Conservation (phyloP, 208 protist species). For the Herpetomonas samuelpessoai region DNA sequence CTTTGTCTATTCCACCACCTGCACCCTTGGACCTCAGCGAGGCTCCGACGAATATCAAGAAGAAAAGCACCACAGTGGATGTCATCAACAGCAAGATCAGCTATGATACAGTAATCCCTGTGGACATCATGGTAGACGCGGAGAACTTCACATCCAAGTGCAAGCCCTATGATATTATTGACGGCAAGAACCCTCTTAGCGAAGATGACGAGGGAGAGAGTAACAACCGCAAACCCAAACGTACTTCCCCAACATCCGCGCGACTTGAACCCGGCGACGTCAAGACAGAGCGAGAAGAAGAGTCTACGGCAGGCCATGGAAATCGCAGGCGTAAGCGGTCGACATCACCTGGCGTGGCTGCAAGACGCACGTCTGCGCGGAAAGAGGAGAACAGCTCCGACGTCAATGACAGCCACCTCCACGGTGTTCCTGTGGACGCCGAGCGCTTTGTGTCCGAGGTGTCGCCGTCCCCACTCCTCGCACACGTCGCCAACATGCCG, state of each 20-base stretch:
- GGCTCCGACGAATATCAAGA: too few species aligned
- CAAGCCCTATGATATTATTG: slow-evolving; percentile 71
- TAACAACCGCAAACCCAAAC: not conserved
- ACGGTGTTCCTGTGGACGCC: not conserved
- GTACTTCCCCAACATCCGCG: not conserved
- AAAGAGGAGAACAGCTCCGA: slow-evolving; percentile 1
- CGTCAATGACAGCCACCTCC: not conserved
- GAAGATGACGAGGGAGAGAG: slow-evolving; percentile 17
- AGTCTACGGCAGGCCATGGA: not conserved
- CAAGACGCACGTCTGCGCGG: not conserved
- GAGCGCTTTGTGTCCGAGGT: slow-evolving; percentile 3
- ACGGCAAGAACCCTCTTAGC: slow-evolving; percentile 42
- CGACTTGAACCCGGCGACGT: not conserved
- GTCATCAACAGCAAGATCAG: slow-evolving; percentile 49
- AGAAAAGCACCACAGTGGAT: slow-evolving; percentile 42
- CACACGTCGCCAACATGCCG: not conserved
- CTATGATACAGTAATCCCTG: slow-evolving; percentile 56
- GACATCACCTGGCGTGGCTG: not conserved
- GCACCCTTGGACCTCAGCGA: too few species aligned
- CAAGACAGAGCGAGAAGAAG: not conserved
- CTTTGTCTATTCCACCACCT: too few species aligned
- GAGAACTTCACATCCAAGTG: slow-evolving; percentile 33
- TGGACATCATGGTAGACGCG: slow-evolving; percentile 34
- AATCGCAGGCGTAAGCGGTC: not conserved
- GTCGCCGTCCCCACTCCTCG: slow-evolving; percentile 11